A percentile compares a stretch with the other conserved stretches of the same genome.
phyloP scores from a whole-genome alignment of 371 early-diverging fungal species.

The Mortierella sp. region DNA sequence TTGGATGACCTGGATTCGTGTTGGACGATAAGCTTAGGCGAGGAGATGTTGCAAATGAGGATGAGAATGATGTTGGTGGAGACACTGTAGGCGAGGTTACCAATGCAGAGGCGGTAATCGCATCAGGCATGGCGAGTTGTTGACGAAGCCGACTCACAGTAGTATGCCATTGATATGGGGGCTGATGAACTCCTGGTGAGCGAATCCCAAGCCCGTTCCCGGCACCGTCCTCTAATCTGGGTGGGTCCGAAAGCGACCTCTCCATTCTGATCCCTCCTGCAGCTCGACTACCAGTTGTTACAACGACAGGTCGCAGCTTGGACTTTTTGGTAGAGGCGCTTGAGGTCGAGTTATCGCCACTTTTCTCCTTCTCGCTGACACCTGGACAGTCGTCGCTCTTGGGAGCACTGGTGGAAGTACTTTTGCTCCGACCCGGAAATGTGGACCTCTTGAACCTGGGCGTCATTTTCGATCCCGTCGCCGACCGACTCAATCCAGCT shows the following conservation, averaged over 20 bases:
- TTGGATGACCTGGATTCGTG: background rate
- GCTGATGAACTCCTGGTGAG: constrained; percentile 4
- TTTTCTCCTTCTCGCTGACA: background rate
- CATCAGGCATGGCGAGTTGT: constrained; percentile 23
- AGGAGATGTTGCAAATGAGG: background rate
- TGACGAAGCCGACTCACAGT: constrained; percentile 29
- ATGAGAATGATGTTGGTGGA: background rate
- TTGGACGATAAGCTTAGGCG: background rate
- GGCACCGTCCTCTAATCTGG: background rate
- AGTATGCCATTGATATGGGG: constrained; percentile 19
- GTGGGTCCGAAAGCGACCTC: constrained; percentile 32
- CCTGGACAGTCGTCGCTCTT: background rate
- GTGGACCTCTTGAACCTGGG: constrained; percentile 11
- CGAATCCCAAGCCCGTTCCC: background rate
- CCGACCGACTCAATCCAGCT: background rate
- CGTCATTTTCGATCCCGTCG: background rate
- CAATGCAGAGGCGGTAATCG: background rate
- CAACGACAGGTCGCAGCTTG: background rate
- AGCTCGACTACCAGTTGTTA: background rate
- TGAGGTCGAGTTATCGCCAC: too few species aligned
- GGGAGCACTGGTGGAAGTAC: background rate
- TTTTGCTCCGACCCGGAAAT: constrained; percentile 21
- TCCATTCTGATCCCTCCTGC: constrained; percentile 21
- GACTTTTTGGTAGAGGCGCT: background rate
- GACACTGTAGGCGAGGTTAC: background rate